Conservation (phyloP, 495 filamentous ascomycete genomes). For the Trypethelium eluteriae region DNA sequence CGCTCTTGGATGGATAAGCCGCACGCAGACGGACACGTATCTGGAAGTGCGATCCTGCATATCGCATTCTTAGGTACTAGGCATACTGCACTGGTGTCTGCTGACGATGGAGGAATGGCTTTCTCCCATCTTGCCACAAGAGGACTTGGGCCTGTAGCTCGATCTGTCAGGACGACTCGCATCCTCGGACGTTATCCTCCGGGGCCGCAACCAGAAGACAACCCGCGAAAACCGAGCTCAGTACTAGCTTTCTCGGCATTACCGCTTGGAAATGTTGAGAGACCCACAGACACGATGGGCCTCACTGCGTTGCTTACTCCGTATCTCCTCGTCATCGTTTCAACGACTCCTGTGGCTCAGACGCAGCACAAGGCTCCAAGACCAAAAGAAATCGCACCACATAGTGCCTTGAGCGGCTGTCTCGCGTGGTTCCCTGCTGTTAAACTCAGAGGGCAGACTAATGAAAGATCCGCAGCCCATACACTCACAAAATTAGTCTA, state of each 20-base stretch:
- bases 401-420: constrained; percentile 86
- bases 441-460: constrained; percentile 69
- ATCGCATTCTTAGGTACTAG: constrained; percentile 90
- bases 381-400: constrained; percentile 81
- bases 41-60: constrained; percentile 70
- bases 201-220: constrained; percentile 42
- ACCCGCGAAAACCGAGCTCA: constrained; percentile 82
- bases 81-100: constrained; percentile 95
- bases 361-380: constrained; percentile 89
- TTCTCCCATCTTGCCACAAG: constrained; percentile 94
- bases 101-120: constrained; percentile 91
- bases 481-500: constrained; percentile 88
- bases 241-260: constrained; percentile 86
- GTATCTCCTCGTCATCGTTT: constrained; percentile 91
- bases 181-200: constrained; percentile 85
- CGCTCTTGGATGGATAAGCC: constrained; percentile 55
- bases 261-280: constrained; percentile 85
- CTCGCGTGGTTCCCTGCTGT: constrained; percentile 97
- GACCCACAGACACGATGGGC: constrained; percentile 78
- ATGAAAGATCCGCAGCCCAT: constrained; percentile 40
- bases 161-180: constrained; percentile 79
- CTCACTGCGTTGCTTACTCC: constrained; percentile 94
- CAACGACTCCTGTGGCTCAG: constrained; percentile 88
- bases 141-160: constrained; percentile 75
- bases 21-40: constrained; percentile 71